These are phyloP conservation scores for Daedaleopsis sinensis DNA, from an alignment of 768 basidiomycete species.

Conservation along the genomic window DNA sequence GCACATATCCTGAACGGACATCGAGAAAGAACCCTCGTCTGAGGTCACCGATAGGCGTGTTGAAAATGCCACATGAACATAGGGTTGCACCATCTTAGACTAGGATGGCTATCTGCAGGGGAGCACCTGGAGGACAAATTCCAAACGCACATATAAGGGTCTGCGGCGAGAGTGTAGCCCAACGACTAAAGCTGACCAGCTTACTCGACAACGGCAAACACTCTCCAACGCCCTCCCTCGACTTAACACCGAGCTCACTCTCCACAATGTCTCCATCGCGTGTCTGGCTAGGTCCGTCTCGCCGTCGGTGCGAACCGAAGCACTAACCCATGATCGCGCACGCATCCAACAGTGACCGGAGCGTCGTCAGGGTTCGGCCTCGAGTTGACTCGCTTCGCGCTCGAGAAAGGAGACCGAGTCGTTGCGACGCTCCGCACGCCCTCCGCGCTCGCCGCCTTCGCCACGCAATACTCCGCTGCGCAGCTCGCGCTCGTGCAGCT, in stretches of 20 bases:
- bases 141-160: too few relatives aligned
- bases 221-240: too few relatives aligned
- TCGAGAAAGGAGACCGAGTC: constrained; percentile 42
- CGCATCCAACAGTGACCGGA: constrained; percentile 39
- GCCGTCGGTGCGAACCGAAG: not conserved
- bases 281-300: not conserved
- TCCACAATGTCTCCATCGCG: not conserved
- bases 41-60: too few relatives aligned
- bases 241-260: too few relatives aligned
- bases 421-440: constrained; percentile 48
- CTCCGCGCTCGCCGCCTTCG: constrained; percentile 34
- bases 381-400: constrained; percentile 35
- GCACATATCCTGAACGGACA: not conserved
- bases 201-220: too few relatives aligned
- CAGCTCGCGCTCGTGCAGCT: constrained; percentile 41
- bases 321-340: not conserved
- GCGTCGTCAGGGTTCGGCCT: constrained; percentile 44
- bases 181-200: too few relatives aligned
- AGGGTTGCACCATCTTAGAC: too few relatives aligned
- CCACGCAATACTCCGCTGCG: constrained; percentile 28
- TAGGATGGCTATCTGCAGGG: too few relatives aligned
- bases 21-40: too few relatives aligned
- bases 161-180: too few relatives aligned
- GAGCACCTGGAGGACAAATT: too few relatives aligned
- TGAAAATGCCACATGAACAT: too few relatives aligned